Base-by-base conservation (phyloP, 2,329 filamentous ascomycete genomes). In the Xylariaceae sp. region DNA sequence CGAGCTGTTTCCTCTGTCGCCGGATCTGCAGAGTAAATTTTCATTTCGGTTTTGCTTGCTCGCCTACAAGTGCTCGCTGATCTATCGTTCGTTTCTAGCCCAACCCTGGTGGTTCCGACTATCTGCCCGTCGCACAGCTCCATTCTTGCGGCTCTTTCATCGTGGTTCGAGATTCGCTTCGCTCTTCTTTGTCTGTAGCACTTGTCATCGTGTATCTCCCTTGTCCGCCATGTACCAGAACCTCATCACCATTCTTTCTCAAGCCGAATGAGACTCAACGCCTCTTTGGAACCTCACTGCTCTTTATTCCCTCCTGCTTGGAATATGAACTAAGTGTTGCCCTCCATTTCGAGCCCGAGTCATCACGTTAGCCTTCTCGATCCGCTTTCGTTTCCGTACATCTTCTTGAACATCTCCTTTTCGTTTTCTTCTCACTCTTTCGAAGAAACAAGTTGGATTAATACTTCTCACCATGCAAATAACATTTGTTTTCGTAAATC, bases 401-500 rank as follows among this genome's bases (percentile, higher is more conserved):
- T 36, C 33, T 14, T 36, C 9, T 36, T 27, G 22, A 36, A 12
- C 33, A 10, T 36, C 9, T 4, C 33, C 5, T 36, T 15, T 36
- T 12, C 33, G 33, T 15, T 54, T 56, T 53, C 46, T 39, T 44
- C 43, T 47, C 36, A 7, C 49, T 49, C 51, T 44, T 56, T 35
- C 45, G 22, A 44, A 22, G n/a, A 18, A 35, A 38, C 5, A 15
- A 14, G 6, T 47, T 39, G 18, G 39, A 36, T 42, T 27, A 39
- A 46, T 47, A 42, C 44, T 47, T 53, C 46, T 55, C 48, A 39
- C 50, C 53, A 66, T 66, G 64, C 53, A 58, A 43, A 58, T 59
- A 54, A 47, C 58, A 57, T 44, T 61, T 56, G 36, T 63, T 48
- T 59, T 64, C 47, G 54, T 64, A 51, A 54, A 61, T 42, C 49